phyloP scores from a whole-genome alignment of 2,329 filamentous ascomycete species.

The Shiraia bambusicola region DNA sequence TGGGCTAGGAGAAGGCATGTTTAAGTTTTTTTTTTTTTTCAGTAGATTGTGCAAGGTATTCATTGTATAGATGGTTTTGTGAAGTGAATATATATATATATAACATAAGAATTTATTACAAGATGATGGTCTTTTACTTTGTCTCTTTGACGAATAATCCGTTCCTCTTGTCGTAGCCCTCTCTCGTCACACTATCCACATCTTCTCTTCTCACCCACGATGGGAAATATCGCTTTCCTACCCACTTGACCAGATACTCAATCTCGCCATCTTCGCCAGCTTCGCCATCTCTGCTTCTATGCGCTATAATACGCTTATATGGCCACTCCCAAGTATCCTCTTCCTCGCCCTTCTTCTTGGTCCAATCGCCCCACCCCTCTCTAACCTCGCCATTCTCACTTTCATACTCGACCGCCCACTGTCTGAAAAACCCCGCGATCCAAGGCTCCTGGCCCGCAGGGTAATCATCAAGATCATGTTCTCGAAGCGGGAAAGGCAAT shows the following conservation, averaged over 20 bases:
- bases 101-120: no score
- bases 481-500: conserved; percentile 8
- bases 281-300: conserved; percentile 6
- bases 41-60: no score
- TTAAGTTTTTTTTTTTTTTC: no score
- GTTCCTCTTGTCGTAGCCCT: conserved; percentile 6
- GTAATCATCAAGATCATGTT: conserved; percentile 17
- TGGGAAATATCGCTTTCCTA: conserved; percentile 12
- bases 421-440: conserved; percentile 16
- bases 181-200: conserved; percentile 1
- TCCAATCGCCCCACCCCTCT: conserved; percentile 15
- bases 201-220: conserved; percentile 11
- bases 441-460: conserved; percentile 14
- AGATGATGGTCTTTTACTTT: no score
- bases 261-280: conserved; percentile 9
- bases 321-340: conserved; percentile 17
- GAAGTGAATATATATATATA: no score
- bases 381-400: conserved; percentile 14
- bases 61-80: no score
- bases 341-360: conserved; percentile 2
- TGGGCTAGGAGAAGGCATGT: conserved; percentile 44
- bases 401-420: conserved; percentile 20
- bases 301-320: conserved; percentile 14
- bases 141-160: not conserved
- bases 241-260: conserved; percentile 17